Evolutionary conservation across 2,329 filamentous ascomycete species (phyloP).

Genomic region (Talaromyces sp.): DNA sequence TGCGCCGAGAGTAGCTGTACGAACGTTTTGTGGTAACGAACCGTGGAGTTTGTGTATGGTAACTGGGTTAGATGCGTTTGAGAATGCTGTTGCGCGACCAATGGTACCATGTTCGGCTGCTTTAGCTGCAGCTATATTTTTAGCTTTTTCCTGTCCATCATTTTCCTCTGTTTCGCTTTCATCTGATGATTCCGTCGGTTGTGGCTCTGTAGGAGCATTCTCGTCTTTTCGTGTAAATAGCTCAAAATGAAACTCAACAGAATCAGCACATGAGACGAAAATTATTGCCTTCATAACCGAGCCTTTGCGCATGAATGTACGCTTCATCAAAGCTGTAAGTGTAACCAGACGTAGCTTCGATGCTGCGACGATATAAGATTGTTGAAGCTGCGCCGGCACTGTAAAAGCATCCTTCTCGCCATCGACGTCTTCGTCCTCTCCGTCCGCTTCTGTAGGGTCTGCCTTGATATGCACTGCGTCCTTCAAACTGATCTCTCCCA

Average conservation of each 20-base stretch:
- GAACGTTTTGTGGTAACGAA: slow-evolving; percentile 80
- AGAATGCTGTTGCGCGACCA: slow-evolving; percentile 66
- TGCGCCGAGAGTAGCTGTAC: slow-evolving; percentile 77
- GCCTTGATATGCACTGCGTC: slow-evolving; percentile 85
- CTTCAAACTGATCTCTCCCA: slow-evolving; percentile 92
- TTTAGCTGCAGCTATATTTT: slow-evolving; percentile 20
- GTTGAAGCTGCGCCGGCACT: slow-evolving; percentile 89
- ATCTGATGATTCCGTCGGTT: slow-evolving; percentile 22
- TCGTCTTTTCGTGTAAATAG: slow-evolving; percentile 57
- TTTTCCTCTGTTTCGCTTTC: slow-evolving; percentile 23
- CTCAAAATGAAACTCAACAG: slow-evolving; percentile 94
- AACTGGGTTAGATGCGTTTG: slow-evolving; percentile 72
- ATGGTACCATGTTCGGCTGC: slow-evolving; percentile 38
- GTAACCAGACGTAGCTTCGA: slow-evolving; percentile 89
- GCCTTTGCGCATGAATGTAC: slow-evolving; percentile 81
- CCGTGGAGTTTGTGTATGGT: slow-evolving; percentile 84
- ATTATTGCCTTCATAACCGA: slow-evolving; percentile 96
- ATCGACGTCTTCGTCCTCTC: slow-evolving; percentile 45
- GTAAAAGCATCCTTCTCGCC: slow-evolving; percentile 61
- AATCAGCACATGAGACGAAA: slow-evolving; percentile 95
- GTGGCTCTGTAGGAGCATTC: slow-evolving; percentile 25
- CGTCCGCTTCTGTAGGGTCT: slow-evolving; percentile 55
- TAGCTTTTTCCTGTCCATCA: slow-evolving; percentile 16
- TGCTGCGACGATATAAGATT: slow-evolving; percentile 81
- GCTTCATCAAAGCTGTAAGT: slow-evolving; percentile 76